A percentile compares a stretch with the other conserved stretches of the same genome.
Conservation (phyloP, 2,329 filamentous ascomycete species). For the Fusarium verrucosum region DNA sequence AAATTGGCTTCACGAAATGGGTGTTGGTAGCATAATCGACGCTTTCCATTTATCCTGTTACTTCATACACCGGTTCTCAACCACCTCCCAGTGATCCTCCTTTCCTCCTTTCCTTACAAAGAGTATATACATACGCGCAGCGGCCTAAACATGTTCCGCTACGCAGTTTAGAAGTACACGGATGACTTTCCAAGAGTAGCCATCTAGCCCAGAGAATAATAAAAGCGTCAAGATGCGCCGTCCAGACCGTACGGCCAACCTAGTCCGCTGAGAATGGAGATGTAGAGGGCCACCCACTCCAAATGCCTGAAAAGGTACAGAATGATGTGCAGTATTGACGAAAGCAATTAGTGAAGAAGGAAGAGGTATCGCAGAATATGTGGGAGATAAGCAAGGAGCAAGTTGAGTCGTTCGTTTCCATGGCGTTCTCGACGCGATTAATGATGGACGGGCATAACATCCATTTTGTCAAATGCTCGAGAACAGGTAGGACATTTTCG, state of each 20-base stretch:
- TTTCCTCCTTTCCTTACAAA: conserved; percentile 32
- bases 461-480: conserved; percentile 88
- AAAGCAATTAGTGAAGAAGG: conserved; percentile 40
- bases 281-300: conserved; percentile 1
- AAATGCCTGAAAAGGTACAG: conserved; percentile 25
- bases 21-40: conserved; percentile 32
- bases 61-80: conserved; percentile 29
- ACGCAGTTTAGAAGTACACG: conserved; percentile 44
- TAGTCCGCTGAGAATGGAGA: background rate
- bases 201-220: conserved; percentile 44
- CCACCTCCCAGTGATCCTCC: conserved; percentile 16
- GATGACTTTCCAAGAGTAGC: conserved; percentile 43
- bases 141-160: conserved; percentile 12
- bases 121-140: conserved; percentile 42
- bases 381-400: conserved; percentile 21
- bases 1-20: background rate
- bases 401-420: conserved; percentile 9
- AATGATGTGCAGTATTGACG: conserved; percentile 35
- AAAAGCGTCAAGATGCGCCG: conserved; percentile 36
- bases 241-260: conserved; percentile 27
- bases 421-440: conserved; percentile 32
- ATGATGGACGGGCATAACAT: conserved; percentile 79
- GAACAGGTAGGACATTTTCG: conserved; percentile 96
- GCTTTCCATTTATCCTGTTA: conserved; percentile 45
- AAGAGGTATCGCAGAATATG: conserved; percentile 39